Conservation (phyloP, 2,329 filamentous ascomycete genomes). For the Curvularia lunata region DNA sequence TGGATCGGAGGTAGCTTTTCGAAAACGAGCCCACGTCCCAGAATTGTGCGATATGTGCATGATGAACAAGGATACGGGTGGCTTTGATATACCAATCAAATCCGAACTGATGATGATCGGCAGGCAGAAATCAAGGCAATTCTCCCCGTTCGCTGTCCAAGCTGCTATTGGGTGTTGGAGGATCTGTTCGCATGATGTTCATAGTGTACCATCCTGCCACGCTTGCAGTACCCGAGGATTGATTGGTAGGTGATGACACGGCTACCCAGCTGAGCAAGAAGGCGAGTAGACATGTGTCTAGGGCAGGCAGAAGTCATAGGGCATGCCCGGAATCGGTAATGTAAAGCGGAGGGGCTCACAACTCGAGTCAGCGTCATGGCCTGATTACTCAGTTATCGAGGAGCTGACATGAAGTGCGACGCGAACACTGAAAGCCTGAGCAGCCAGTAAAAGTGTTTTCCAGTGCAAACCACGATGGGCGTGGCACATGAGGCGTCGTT, state of each 20-base stretch:
- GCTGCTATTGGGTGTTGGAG: constrained; percentile 2
- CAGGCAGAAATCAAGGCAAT: neutral
- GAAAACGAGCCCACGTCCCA: neutral
- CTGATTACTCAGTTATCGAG: neutral
- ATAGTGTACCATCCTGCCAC: constrained; percentile 18
- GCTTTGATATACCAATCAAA: neutral
- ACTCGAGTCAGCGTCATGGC: neutral
- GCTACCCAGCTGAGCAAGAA: neutral
- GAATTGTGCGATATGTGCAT: neutral
- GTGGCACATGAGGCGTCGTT: neutral
- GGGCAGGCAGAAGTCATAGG: neutral
- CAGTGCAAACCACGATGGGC: neutral
- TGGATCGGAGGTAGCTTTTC: neutral
- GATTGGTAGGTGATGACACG: constrained; percentile 3
- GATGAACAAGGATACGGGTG: neutral
- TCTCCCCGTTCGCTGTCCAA: constrained; percentile 1
- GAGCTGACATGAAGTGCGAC: neutral
- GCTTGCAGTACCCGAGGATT: neutral
- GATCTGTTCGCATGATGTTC: constrained; percentile 19
- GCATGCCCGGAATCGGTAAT: neutral
- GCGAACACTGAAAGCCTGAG: neutral
- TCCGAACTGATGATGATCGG: neutral
- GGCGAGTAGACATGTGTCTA: neutral
- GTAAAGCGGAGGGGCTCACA: neutral
- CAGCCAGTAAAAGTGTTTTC: neutral